Conservation (phyloP, 495 filamentous ascomycete species). For the Tuber aestivum region DNA sequence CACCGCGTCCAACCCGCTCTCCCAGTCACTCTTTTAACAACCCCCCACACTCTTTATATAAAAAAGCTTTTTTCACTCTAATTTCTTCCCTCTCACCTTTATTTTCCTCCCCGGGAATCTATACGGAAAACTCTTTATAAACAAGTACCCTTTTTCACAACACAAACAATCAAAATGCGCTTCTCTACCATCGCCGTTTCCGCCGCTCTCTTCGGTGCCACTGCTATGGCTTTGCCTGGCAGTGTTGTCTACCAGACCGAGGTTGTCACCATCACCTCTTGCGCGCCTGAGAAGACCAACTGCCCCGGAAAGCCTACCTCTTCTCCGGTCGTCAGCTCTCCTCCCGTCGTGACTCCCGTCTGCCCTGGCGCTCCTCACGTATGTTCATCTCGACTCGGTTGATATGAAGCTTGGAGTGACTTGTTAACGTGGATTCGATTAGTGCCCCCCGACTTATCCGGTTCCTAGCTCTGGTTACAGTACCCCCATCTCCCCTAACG, state of each 20-base stretch:
- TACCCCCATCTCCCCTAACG: slow-evolving; percentile 23
- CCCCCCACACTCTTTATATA: slow-evolving; percentile 32
- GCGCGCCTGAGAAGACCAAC: slow-evolving; percentile 37
- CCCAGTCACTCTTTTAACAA: slow-evolving; percentile 4
- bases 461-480: background rate
- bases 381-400: background rate
- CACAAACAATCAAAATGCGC: slow-evolving; percentile 51
- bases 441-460: slow-evolving; percentile 7
- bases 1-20: slow-evolving; percentile 6
- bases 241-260: slow-evolving; percentile 52
- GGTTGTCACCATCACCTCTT: slow-evolving; percentile 54
- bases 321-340: slow-evolving; percentile 16
- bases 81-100: slow-evolving; percentile 41
- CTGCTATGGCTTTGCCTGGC: slow-evolving; percentile 47
- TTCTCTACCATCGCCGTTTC: slow-evolving; percentile 46
- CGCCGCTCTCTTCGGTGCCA: slow-evolving; percentile 50
- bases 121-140: slow-evolving; percentile 41
- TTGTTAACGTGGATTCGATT: background rate
- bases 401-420: background rate
- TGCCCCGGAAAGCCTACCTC: slow-evolving; percentile 28
- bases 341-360: slow-evolving; percentile 11
- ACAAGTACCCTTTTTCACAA: slow-evolving; percentile 38
- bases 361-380: slow-evolving; percentile 3
- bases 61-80: slow-evolving; percentile 34
- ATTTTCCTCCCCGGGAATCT: background rate